Conservation (phyloP, 352 stramenopile species). For the Pythium brassicae region DNA sequence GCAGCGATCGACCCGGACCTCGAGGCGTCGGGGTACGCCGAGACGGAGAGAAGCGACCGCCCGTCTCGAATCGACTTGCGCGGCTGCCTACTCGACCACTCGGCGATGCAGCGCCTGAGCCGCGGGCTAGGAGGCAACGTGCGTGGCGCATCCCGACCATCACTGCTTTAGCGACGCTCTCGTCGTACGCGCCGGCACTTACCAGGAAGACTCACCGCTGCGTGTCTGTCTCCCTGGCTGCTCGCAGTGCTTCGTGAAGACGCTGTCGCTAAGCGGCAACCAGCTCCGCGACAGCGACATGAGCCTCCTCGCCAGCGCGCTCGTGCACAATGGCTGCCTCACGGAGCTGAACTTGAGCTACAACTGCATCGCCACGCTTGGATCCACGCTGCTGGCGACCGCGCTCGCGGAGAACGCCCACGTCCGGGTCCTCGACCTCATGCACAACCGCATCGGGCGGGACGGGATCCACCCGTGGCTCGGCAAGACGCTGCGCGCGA, state of each 20-base stretch:
- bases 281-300: constrained; percentile 51
- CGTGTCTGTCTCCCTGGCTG: too few relatives aligned
- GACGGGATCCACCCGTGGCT: constrained; percentile 62
- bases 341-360: constrained; percentile 64
- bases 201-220: too few relatives aligned
- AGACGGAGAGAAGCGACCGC: constrained; percentile 3
- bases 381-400: constrained; percentile 51
- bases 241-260: constrained; percentile 53
- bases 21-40: constrained; percentile 5
- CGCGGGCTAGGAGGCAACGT: constrained; percentile 48
- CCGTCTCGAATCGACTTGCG: constrained; percentile 38
- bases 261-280: constrained; percentile 63
- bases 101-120: constrained; percentile 38
- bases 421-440: constrained; percentile 49
- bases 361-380: constrained; percentile 50
- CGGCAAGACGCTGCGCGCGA: constrained; percentile 45
- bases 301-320: constrained; percentile 38
- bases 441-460: constrained; percentile 62
- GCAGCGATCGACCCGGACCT: constrained; percentile 4
- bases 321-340: constrained; percentile 50
- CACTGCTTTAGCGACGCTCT: too few relatives aligned
- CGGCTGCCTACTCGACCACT: constrained; percentile 40
- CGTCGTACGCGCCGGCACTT: too few relatives aligned
- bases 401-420: constrained; percentile 34
- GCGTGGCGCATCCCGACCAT: constrained; percentile 15